A percentile compares a stretch with the other conserved stretches of the same genome.
Evolutionary conservation across 2,329 filamentous ascomycete species (phyloP).

Genomic region (Hypoxylon sp.): DNA sequence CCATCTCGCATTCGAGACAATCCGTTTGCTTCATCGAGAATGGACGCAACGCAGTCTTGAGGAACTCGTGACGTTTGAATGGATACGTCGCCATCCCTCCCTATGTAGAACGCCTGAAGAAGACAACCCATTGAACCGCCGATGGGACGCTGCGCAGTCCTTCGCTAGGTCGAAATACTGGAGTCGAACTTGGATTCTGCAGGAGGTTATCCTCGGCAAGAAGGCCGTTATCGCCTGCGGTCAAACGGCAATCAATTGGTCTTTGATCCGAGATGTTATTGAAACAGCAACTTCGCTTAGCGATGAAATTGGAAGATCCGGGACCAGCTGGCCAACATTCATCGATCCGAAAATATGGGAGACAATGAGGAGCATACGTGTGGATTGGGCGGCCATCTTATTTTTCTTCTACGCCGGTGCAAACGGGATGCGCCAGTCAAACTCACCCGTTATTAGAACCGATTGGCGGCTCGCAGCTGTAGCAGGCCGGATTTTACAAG

Average conservation of each 20-base stretch:
- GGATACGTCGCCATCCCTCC: slow-evolving; percentile 3
- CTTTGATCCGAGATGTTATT: background rate
- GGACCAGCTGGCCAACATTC: background rate
- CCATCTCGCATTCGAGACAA: slow-evolving; percentile 7
- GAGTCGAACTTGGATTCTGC: slow-evolving; percentile 8
- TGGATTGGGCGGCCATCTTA: slow-evolving; percentile 1
- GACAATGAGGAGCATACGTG: background rate
- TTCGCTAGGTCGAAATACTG: background rate
- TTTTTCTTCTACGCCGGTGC: background rate
- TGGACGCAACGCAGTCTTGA: background rate
- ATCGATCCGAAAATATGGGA: slow-evolving; percentile 5
- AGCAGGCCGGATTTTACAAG: slow-evolving; percentile 1
- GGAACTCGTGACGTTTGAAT: background rate
- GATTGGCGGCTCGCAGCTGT: slow-evolving; percentile 3
- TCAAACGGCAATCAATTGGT: background rate
- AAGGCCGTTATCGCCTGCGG: background rate
- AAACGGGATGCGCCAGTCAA: background rate
- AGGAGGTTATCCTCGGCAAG: slow-evolving; percentile 3
- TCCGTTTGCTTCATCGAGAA: slow-evolving; percentile 1
- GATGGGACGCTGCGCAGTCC: background rate
- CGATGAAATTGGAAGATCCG: background rate
- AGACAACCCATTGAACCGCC: background rate
- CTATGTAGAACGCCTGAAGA: background rate
- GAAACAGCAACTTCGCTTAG: slow-evolving; percentile 1
- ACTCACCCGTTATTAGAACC: background rate